phyloP scores from a whole-genome alignment of 176 grass and related monocot genomes.

The Rhynchospora tenuis region DNA sequence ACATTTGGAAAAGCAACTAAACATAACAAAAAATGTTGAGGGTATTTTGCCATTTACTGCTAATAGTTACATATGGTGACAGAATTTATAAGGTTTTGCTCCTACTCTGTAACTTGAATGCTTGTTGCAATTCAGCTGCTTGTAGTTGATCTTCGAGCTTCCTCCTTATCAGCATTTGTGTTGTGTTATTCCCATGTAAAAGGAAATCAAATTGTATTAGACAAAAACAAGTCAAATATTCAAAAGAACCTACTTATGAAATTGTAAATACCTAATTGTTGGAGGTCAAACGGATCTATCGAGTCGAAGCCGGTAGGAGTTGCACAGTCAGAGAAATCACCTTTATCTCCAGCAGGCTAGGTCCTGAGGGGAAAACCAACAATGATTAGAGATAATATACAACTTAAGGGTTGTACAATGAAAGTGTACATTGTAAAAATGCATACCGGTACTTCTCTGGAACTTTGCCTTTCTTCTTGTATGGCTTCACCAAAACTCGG shows the following conservation, averaged over 20 bases:
- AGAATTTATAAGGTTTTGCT: slow-evolving; percentile 20
- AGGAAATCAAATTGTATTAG: neutral
- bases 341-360: slow-evolving; percentile 50
- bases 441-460: slow-evolving; percentile 81
- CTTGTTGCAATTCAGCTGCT: slow-evolving; percentile 58
- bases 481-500: slow-evolving; percentile 81
- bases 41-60: neutral
- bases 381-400: neutral
- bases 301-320: slow-evolving; percentile 47
- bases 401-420: neutral
- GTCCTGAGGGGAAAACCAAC: slow-evolving; percentile 38
- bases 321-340: slow-evolving; percentile 60
- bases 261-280: slow-evolving; percentile 49
- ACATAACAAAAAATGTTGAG: neutral
- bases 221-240: neutral
- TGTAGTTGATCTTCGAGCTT: slow-evolving; percentile 88
- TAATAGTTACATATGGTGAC: neutral
- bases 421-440: slow-evolving; percentile 10
- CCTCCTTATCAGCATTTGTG: slow-evolving; percentile 54
- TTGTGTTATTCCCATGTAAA: slow-evolving; percentile 38
- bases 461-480: slow-evolving; percentile 98
- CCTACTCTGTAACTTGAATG: slow-evolving; percentile 65
- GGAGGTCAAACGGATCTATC: slow-evolving; percentile 69
- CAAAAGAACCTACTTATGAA: neutral
- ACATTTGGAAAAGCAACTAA: neutral